Conservation (phyloP, 2,329 filamentous ascomycete genomes). For the Biscogniauxia sp. region DNA sequence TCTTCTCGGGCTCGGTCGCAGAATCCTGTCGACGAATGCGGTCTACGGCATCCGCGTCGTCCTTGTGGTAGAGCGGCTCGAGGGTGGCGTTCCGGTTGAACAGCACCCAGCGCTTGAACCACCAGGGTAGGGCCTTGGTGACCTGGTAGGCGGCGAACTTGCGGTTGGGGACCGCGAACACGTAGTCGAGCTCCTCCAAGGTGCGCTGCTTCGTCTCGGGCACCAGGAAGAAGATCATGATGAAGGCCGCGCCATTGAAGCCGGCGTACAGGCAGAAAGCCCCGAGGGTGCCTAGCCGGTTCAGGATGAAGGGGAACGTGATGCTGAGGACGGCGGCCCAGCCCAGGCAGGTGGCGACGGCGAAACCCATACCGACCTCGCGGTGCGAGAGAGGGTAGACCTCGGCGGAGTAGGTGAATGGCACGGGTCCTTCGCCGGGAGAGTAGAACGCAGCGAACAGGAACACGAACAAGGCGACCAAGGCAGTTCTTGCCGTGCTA, state of each 20-base stretch:
- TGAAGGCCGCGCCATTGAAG: slow-evolving; percentile 44
- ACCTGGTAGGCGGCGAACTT: slow-evolving; percentile 43
- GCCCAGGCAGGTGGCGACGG: slow-evolving; percentile 63
- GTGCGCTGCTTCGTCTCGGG: slow-evolving; percentile 52
- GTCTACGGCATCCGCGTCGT: slow-evolving; percentile 16
- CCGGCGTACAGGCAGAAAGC: slow-evolving; percentile 47
- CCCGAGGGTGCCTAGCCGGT: slow-evolving; percentile 42
- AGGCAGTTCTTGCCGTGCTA: slow-evolving; percentile 32
- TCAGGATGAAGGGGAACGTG: slow-evolving; percentile 59
- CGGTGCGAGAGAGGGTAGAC: slow-evolving; percentile 69
- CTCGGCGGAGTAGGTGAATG: slow-evolving; percentile 67
- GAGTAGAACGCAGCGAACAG: slow-evolving; percentile 63
- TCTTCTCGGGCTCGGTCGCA: background rate
- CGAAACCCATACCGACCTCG: slow-evolving; percentile 69
- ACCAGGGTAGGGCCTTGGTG: slow-evolving; percentile 37
- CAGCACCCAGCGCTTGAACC: slow-evolving; percentile 35
- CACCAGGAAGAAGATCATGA: slow-evolving; percentile 48
- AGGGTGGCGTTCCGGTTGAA: slow-evolving; percentile 31
- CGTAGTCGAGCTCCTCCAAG: slow-evolving; percentile 49
- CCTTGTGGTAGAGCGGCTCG: slow-evolving; percentile 30
- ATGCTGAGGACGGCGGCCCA: slow-evolving; percentile 62
- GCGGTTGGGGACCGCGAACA: slow-evolving; percentile 42
- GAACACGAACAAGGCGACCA: slow-evolving; percentile 60
- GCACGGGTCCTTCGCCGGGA: slow-evolving; percentile 64
- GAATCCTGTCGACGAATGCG: background rate